Conservation (phyloP, 139 green algal genomes). For the Desmodesmus armatus region DNA sequence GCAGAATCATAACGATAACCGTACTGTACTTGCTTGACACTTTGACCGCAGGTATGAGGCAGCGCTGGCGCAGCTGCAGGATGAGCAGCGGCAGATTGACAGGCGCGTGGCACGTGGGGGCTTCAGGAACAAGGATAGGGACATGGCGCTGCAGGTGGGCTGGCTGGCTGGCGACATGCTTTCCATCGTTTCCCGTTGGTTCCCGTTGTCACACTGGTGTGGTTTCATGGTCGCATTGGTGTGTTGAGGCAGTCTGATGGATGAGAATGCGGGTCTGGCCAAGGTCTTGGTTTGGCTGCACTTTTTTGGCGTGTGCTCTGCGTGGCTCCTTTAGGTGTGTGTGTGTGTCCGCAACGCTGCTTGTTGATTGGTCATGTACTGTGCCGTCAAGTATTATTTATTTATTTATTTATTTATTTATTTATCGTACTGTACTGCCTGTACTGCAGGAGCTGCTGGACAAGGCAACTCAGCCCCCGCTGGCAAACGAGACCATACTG, state of each 20-base stretch:
- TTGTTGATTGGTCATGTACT: too few species aligned
- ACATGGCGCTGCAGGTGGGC: slow-evolving; percentile 47
- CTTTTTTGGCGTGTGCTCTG: neutral
- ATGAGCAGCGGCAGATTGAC: slow-evolving; percentile 56
- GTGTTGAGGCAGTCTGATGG: neutral
- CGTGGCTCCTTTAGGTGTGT: too few species aligned
- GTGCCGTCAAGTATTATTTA: too few species aligned
- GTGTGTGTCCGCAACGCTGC: too few species aligned
- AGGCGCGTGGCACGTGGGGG: slow-evolving; percentile 39
- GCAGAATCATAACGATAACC: too few species aligned
- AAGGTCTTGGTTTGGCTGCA: neutral
- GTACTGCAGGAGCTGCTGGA: slow-evolving; percentile 46
- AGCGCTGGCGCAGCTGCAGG: slow-evolving; percentile 53
- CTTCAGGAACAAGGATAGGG: slow-evolving; percentile 59
- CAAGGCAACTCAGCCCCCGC: slow-evolving; percentile 29
- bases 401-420: too few species aligned
- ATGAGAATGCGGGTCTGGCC: neutral
- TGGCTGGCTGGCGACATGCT: too few species aligned
- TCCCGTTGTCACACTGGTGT: neutral
- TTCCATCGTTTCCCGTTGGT: neutral
- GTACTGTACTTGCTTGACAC: too few species aligned
- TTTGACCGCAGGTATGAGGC: slow-evolving; percentile 50
- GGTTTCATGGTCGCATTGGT: neutral
- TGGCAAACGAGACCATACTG: slow-evolving; percentile 25
- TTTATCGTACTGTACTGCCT: too few species aligned